phyloP scores from a whole-genome alignment of 2,329 filamentous ascomycete genomes.

The Ceratocystis eucalypticola region DNA sequence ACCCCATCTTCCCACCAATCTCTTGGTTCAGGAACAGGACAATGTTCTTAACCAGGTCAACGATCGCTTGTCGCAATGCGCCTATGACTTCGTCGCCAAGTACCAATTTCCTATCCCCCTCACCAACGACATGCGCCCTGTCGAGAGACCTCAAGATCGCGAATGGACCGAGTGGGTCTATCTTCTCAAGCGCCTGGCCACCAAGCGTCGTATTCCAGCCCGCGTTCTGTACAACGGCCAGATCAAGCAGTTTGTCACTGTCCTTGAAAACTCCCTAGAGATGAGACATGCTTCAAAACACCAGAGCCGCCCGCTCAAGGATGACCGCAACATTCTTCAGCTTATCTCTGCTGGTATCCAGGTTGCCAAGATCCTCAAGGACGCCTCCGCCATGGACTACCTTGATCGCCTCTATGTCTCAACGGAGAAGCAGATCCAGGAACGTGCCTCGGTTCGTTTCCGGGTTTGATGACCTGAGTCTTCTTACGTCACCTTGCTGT shows the following conservation, averaged over 20 bases:
- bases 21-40: conserved; percentile 75
- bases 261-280: conserved; percentile 76
- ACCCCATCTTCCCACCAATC: conserved; percentile 67
- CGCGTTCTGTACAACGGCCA: conserved; percentile 76
- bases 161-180: conserved; percentile 93
- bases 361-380: conserved; percentile 76
- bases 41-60: conserved; percentile 68
- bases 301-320: conserved; percentile 69
- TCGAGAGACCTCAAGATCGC: conserved; percentile 60
- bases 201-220: conserved; percentile 72
- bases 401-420: conserved; percentile 69
- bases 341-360: conserved; percentile 77
- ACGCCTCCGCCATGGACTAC: conserved; percentile 70
- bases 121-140: conserved; percentile 65
- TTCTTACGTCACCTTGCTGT: conserved; percentile 2
- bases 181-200: conserved; percentile 70
- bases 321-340: conserved; percentile 79
- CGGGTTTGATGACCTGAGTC: conserved; percentile 24
- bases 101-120: conserved; percentile 82
- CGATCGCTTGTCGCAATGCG: conserved; percentile 70
- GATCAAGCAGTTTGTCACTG: conserved; percentile 82
- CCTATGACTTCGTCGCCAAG: conserved; percentile 80
- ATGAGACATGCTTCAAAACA: conserved; percentile 78
- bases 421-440: conserved; percentile 66
- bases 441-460: conserved; percentile 39